Base-by-base conservation (phyloP, 495 filamentous ascomycete species). In the Trichoderma reesei region DNA sequence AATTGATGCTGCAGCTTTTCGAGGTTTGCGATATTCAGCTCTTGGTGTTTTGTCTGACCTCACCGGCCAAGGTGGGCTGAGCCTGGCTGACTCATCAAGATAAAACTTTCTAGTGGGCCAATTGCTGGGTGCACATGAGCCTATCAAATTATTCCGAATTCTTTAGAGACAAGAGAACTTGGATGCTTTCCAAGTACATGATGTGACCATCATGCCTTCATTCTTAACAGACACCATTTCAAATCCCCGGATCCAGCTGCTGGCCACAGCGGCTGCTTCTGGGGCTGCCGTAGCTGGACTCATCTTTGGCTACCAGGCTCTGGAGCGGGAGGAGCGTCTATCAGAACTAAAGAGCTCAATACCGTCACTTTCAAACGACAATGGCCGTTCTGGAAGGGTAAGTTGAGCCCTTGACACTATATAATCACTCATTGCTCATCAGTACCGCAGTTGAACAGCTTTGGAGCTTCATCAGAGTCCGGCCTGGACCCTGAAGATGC, bases 271-370 rank as follows among this genome's bases (percentile, higher is more conserved):
- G 5, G 76, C 92, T 6, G 75, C 90, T 5, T 92, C 90, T 0
- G 90, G 89, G 31, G 84, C 85, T 41, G 82, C 89, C 37, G 89
- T 90, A 36, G 90, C 89, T 10, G 80, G 83, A 44, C 79, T 85
- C 11, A 86, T 96, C 42, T 77, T 90, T 61, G 85, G 87, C 51
- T 89, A 86, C 67, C 90, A 94, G 69, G 80, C 81, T 63, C 78
- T 88, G 42, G 80, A 78, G 60, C 74, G 86, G 46, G 82, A 81
- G 68, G 83, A 85, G 67, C 84, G 84, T 36, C 75, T 92, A 6
- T 76, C 83, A 60, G 78, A 85, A 46, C 75, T 94, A 54, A 94
- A 94, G 68, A 80, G 80, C 65, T 89, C 87, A 0, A 93, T 93
- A 65, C 88, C 89, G 4, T 72, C 83, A 26, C 73, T 79, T 46